Base-by-base conservation (phyloP, 1,284 basidiomycete species). In the Microbotryum violaceum region DNA sequence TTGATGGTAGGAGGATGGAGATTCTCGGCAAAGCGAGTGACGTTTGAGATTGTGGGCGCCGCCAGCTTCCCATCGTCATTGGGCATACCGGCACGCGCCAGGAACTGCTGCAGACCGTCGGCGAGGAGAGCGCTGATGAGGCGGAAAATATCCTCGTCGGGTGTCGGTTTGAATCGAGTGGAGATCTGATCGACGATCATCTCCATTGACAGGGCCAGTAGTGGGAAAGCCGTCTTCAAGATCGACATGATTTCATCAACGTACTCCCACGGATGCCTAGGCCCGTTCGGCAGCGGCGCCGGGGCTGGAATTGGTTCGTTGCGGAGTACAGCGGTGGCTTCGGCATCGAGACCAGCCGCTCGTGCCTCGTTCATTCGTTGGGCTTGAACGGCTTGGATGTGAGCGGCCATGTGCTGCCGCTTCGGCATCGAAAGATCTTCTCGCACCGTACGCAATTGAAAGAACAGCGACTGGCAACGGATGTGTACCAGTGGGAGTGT, bases 121-220 rank as follows among this genome's bases (percentile, higher is more conserved):
- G 87, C 72, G 83, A 83, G 75, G 46, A 97, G 78, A 74, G 93
- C 87, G 66, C 86, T 88, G 49, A 93, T 85, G 69, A 93, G 84
- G 20, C 96, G 85, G 77, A 97, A 97, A 21, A 92, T 87, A 70
- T 98, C 94, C 75, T 99, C 96, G 68, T 99, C 96, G 2, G 85
- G 83, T 8, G 84, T 82, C 2, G 89, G 84, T 76, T 97, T 97
- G 80, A 97, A 97, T 51, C 93, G 85, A 66, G 86, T 83, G 49
- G 85, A 82, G 69, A 98, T 88, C 76, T 98, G 94, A 72, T 99
- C 96, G 23, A 96, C 89, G 81, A 98, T 89, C 53, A 92, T 96
- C 77, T 99, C 96, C 81, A 99, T 83, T 58, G 91, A 96, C 37
- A 97, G 80, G 29, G 94, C 90, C 25, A 99, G 82, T 20, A 99